phyloP scores from a whole-genome alignment of 768 basidiomycete genomes.

The Boletus coccyginus region DNA sequence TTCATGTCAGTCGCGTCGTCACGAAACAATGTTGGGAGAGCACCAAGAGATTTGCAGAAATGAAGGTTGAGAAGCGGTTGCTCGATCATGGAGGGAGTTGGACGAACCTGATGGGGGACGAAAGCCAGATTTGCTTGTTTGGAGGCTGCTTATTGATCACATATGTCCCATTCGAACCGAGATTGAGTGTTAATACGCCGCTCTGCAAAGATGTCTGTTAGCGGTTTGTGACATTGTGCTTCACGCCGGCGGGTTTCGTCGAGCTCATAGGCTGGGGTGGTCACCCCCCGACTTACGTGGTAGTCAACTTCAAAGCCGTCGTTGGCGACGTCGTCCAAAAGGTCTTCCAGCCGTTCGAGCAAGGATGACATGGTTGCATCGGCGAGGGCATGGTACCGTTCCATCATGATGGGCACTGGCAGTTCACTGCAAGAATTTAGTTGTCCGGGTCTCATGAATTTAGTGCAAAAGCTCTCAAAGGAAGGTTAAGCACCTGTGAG shows the following conservation, averaged over 20 bases:
- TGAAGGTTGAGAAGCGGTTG: background rate
- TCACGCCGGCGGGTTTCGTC: background rate
- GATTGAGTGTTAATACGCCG: conserved; percentile 82
- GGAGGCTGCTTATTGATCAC: conserved; percentile 98
- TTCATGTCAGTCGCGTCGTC: conserved; percentile 1
- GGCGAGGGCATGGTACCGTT: conserved; percentile 67
- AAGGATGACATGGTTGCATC: conserved; percentile 76
- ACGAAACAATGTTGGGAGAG: background rate
- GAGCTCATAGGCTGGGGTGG: background rate
- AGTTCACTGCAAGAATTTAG: conserved; percentile 40
- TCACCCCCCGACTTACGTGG: conserved; percentile 50
- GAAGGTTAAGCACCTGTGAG: conserved; percentile 43
- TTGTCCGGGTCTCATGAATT: background rate
- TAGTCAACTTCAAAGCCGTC: conserved; percentile 83
- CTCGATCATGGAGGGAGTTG: background rate
- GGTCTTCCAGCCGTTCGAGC: conserved; percentile 68
- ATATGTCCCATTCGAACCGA: conserved; percentile 81
- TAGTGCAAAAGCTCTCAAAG: background rate
- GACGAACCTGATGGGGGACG: conserved; percentile 77
- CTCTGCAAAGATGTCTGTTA: conserved; percentile 47
- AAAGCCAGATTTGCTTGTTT: conserved; percentile 96
- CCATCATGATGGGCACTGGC: conserved; percentile 34
- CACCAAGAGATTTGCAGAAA: background rate
- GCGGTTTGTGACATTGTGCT: background rate
- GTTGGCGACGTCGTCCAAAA: conserved; percentile 60